These are phyloP conservation scores for Gossypium australe DNA, from an alignment of 345 rosid genomes.

Conservation along the genomic window DNA sequence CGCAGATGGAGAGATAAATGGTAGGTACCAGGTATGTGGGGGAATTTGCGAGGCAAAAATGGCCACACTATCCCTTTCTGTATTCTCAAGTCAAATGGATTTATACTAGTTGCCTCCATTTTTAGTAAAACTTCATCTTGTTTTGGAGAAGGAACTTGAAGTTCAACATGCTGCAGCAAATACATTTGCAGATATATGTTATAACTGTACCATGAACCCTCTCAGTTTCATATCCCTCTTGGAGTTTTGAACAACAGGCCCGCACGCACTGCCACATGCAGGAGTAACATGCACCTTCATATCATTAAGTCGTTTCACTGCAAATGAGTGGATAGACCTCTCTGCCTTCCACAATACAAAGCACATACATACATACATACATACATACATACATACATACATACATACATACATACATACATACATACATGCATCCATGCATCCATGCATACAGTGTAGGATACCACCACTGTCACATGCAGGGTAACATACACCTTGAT, in stretches of 20 bases:
- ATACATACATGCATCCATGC: too few species aligned
- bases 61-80: constrained; percentile 47
- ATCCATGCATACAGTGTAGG: too few species aligned
- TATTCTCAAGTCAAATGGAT: constrained; percentile 49
- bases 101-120: constrained; percentile 40
- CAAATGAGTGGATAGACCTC: too few species aligned
- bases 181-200: background rate
- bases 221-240: background rate
- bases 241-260: background rate
- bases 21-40: constrained; percentile 59
- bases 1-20: background rate
- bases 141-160: constrained; percentile 32
- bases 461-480: too few species aligned
- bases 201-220: background rate
- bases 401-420: too few species aligned
- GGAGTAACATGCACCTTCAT: too few species aligned
- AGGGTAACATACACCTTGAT: too few species aligned
- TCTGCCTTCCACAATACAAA: too few species aligned
- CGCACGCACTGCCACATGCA: too few species aligned
- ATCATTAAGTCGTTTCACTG: too few species aligned
- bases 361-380: too few species aligned
- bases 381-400: too few species aligned
- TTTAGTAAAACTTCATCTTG: constrained; percentile 43
- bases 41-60: constrained; percentile 57
- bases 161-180: constrained; percentile 44